phyloP scores from a whole-genome alignment of 352 stramenopile species.

The Globisporangium paroecandrum region DNA sequence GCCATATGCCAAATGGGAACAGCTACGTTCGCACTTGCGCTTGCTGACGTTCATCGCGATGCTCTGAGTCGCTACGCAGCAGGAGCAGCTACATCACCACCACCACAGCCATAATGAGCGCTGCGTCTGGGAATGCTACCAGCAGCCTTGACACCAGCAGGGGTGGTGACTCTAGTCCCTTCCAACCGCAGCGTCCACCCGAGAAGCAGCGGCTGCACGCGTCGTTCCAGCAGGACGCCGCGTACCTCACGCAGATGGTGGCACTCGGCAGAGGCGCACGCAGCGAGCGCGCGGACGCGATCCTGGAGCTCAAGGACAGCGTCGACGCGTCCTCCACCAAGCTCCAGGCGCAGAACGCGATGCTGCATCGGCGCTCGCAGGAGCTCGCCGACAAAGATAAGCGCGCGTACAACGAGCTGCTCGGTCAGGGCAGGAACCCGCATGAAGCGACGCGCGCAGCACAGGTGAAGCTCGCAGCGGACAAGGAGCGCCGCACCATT shows the following conservation, averaged over 20 bases:
- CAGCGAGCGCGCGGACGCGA: slow-evolving; percentile 36
- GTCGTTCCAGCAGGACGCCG: slow-evolving; percentile 42
- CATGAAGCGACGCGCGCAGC: slow-evolving; percentile 64
- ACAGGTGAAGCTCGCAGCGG: slow-evolving; percentile 34
- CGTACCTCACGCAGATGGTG: slow-evolving; percentile 51
- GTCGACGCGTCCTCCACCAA: slow-evolving; percentile 42
- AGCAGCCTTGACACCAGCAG: not conserved
- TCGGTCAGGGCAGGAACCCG: slow-evolving; percentile 72
- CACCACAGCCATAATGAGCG: not conserved
- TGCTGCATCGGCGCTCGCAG: slow-evolving; percentile 24
- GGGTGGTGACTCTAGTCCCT: not conserved
- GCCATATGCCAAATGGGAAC: not conserved
- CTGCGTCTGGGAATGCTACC: not conserved
- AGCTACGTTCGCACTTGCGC: not conserved
- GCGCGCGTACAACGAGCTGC: slow-evolving; percentile 41
- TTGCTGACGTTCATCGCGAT: not conserved
- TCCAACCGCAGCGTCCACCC: slow-evolving; percentile 16
- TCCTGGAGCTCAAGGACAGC: slow-evolving; percentile 58
- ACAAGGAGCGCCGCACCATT: slow-evolving; percentile 34
- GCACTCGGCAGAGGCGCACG: slow-evolving; percentile 27
- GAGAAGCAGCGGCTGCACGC: slow-evolving; percentile 46
- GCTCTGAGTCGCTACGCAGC: not conserved
- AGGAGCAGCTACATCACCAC: not conserved
- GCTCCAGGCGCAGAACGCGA: slow-evolving; percentile 47
- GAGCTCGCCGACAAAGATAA: slow-evolving; percentile 31